Conservation (phyloP, 148 eudicot species). For the Rhododendron henanense region DNA sequence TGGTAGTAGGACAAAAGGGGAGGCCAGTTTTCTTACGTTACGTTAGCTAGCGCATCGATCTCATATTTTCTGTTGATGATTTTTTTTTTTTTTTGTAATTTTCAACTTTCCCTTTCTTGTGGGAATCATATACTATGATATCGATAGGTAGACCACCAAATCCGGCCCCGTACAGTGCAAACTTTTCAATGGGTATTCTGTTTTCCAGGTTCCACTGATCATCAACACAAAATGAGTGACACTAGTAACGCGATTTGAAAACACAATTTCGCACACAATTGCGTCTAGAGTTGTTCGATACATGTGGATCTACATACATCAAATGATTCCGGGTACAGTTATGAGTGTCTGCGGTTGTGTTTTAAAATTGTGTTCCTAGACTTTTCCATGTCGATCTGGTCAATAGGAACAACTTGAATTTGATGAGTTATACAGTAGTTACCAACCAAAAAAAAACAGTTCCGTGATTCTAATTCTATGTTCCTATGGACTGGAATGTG, state of each 20-base stretch:
- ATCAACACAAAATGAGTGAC: neutral
- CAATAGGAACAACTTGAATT: neutral
- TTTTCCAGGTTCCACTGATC: neutral
- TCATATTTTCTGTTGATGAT: neutral
- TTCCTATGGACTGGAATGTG: no score
- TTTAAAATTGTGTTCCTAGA: no score
- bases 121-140: neutral
- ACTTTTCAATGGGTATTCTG: neutral
- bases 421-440: neutral
- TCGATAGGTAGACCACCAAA: neutral
- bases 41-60: neutral
- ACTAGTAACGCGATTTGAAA: no score
- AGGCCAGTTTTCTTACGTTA: neutral
- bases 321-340: no score
- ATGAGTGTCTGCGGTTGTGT: no score
- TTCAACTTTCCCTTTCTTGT: neutral
- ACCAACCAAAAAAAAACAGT: no score
- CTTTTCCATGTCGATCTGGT: neutral
- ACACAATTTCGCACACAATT: no score
- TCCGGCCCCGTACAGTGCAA: neutral
- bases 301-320: no score
- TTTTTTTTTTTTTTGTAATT: neutral
- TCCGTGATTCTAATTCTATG: no score
- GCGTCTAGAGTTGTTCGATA: no score
- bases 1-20: neutral